phyloP scores from a whole-genome alignment of 371 early-diverging fungal species.

The Apophysomyces sp. region DNA sequence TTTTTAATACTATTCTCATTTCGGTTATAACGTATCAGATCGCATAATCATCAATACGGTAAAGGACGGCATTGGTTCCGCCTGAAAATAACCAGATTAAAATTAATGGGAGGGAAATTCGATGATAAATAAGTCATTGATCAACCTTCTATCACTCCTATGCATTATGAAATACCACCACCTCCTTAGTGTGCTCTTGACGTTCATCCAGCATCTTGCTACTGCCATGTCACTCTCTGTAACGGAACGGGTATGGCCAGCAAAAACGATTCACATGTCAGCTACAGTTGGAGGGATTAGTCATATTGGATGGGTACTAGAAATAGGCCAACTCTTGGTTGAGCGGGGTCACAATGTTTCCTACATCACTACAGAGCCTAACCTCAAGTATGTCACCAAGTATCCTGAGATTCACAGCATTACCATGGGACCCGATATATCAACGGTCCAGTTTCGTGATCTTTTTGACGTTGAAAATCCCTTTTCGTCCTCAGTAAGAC shows the following conservation, averaged over 20 bases:
- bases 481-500: background rate
- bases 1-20: too few species aligned
- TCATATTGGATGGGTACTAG: constrained; percentile 20
- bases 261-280: constrained; percentile 14
- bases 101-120: too few species aligned
- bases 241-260: background rate
- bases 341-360: constrained; percentile 19
- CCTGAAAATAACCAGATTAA: background rate
- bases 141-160: too few species aligned
- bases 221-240: background rate
- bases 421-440: constrained; percentile 6
- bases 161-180: background rate
- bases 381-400: constrained; percentile 2
- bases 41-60: background rate
- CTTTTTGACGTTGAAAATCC: constrained; percentile 11
- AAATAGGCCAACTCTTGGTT: constrained; percentile 16
- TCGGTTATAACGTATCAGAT: background rate
- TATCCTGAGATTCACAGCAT: constrained; percentile 9
- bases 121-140: background rate
- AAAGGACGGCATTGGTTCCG: background rate
- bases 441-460: constrained; percentile 8
- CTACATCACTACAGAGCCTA: constrained; percentile 9
- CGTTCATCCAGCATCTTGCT: background rate
- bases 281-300: constrained; percentile 15
- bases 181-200: background rate